Evolutionary conservation across 2,329 filamentous ascomycete genomes (phyloP), one percentile per base, ranked within the genome.

Genomic region (Elsinoe ampelina): DNA sequence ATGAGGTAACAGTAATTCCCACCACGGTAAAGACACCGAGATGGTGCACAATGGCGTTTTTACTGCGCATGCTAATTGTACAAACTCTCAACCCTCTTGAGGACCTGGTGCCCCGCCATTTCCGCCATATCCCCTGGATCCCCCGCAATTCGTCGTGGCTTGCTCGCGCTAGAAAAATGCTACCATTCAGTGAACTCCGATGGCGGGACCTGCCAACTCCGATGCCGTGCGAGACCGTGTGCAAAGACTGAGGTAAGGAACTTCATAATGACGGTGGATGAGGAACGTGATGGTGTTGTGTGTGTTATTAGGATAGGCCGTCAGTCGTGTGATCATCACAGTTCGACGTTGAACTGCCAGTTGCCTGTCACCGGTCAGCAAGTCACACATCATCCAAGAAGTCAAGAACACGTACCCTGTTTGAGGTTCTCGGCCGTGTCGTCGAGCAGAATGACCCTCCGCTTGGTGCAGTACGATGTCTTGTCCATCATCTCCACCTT

Each of bases 401-500:
- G 15, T 11, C 12, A 15, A 10, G 13, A 7, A n/a, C 13, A 77
- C 81, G 71, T 78, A 93, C 92, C 87, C 68, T 88, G 84, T 64
- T 87, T 90, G 54, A 98, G 75, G 65, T 95, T 95, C 63, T 95
- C 87, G 0, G 93, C 93, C 1, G 93, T 97, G 65, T 96, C 89
- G 57, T 90, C 89, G 17, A 98, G 77, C 8, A 98, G 71, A 61
- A 97, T 96, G 20, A 96, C 80, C 43, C 93, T 81, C 55, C 93
- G 81, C 72, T 93, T 92, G 71, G 88, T 95, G 75, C 95, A 98
- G 71, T 98, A 98, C 0, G 90, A 83, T 3, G 92, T 98, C 79
- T 96, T 97, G 72, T 98, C 92, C 83, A 98, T 88, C 67, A 98
- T 98, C 62, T 96, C 92, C 5, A 95, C 89, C 75, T 96, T 97